phyloP scores from a whole-genome alignment of 129 eudicot species.

The Artemisia argyi region DNA sequence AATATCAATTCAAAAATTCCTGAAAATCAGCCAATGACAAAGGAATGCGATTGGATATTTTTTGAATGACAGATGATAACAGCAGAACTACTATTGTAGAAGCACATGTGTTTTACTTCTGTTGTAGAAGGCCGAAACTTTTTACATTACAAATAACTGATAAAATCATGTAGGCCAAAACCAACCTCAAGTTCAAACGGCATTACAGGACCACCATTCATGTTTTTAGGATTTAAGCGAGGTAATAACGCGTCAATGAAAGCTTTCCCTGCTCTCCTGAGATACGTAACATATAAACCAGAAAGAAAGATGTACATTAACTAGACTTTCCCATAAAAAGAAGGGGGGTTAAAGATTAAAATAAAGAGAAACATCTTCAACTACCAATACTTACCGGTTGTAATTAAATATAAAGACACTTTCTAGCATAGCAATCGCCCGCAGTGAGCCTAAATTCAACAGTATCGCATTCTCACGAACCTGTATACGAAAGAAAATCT shows the following conservation, averaged over 20 bases:
- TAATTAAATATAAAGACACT: constrained; percentile 88
- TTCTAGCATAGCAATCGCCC: constrained; percentile 97
- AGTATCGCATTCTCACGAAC: constrained; percentile 95
- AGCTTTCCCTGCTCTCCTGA: constrained; percentile 93
- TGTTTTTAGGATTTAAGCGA: constrained; percentile 75
- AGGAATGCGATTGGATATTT: too few species aligned
- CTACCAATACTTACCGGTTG: constrained; percentile 61
- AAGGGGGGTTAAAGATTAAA: background rate
- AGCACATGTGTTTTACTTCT: too few species aligned
- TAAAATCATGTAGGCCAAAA: background rate
- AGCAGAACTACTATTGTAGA: too few species aligned
- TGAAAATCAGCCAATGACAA: background rate
- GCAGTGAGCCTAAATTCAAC: constrained; percentile 81
- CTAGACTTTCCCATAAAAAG: background rate
- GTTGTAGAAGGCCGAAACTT: too few species aligned
- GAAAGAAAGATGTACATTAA: constrained; percentile 1
- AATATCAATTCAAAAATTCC: constrained; percentile 20
- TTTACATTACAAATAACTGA: background rate
- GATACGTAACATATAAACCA: constrained; percentile 32
- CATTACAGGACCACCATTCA: constrained; percentile 82
- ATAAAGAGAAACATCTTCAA: constrained; percentile 11
- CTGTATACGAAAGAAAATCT: constrained; percentile 33
- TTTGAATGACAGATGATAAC: too few species aligned
- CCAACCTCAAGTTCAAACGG: constrained; percentile 98
- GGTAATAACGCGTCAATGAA: constrained; percentile 90